phyloP scores from a whole-genome alignment of 257 asterid species.

The Paulownia fortunei region DNA sequence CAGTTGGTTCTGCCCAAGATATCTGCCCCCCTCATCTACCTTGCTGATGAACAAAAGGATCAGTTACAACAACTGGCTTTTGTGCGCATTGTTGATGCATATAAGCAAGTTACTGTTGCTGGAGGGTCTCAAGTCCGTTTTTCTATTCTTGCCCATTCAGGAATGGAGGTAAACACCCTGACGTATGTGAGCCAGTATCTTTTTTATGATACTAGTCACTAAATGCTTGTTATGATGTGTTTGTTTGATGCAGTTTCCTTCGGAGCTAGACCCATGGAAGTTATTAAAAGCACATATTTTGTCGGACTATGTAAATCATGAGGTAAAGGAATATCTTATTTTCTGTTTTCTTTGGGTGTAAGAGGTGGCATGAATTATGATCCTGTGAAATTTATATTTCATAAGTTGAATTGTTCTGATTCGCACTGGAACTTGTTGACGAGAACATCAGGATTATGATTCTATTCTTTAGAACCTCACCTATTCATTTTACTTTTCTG shows the following conservation, averaged over 20 bases:
- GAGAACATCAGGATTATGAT: slow-evolving; percentile 8
- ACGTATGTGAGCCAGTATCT: slow-evolving; percentile 32
- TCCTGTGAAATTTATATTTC: slow-evolving; percentile 22
- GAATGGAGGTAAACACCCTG: slow-evolving; percentile 70
- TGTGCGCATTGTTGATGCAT: slow-evolving; percentile 85
- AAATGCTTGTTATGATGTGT: slow-evolving; percentile 39
- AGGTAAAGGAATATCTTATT: slow-evolving; percentile 58
- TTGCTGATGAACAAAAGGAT: slow-evolving; percentile 79
- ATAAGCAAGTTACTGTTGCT: slow-evolving; percentile 75
- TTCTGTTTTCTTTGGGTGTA: slow-evolving; percentile 17
- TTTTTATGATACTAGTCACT: slow-evolving; percentile 26
- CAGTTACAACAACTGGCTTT: slow-evolving; percentile 74
- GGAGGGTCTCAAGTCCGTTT: slow-evolving; percentile 87
- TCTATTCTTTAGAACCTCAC: slow-evolving; percentile 5
- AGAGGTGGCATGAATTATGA: slow-evolving; percentile 16
- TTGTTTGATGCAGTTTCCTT: slow-evolving; percentile 71
- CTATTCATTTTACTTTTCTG: slow-evolving; percentile 26
- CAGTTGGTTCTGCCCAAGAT: slow-evolving; percentile 89
- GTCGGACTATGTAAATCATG: slow-evolving; percentile 81
- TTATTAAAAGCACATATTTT: slow-evolving; percentile 70
- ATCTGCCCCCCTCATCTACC: slow-evolving; percentile 80
- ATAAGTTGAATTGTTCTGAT: slow-evolving; percentile 1
- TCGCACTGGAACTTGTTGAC: slow-evolving; percentile 19
- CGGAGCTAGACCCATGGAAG: slow-evolving; percentile 93
- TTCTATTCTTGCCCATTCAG: slow-evolving; percentile 85